Conservation (phyloP, 1,139 yeast species). For the Sugiyamaella sp. region DNA sequence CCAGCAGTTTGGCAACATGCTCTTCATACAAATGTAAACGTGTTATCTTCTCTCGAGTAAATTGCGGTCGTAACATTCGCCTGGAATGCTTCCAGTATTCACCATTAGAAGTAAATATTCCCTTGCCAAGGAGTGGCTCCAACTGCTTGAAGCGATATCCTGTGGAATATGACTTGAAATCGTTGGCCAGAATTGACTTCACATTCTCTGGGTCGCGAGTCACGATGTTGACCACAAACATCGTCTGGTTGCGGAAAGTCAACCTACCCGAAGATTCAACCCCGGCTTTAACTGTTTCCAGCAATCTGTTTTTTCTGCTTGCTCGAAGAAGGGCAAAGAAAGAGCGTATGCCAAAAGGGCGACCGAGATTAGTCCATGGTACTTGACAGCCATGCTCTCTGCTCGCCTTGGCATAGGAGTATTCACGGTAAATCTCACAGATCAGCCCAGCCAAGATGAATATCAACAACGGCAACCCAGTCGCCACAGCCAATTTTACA, state of each 20-base stretch:
- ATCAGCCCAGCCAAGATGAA: not conserved
- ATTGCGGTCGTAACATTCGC: conserved; percentile 61
- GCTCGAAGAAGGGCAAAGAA: conserved; percentile 17
- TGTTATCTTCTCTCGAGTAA: conserved; percentile 57
- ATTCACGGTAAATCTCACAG: conserved; percentile 3
- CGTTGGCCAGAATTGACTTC: conserved; percentile 32
- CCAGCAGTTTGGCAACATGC: conserved; percentile 25
- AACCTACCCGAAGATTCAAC: conserved; percentile 3
- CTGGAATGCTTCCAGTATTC: conserved; percentile 61
- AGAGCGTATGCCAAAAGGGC: conserved; percentile 27
- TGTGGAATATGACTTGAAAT: conserved; percentile 55
- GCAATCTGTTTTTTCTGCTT: conserved; percentile 14
- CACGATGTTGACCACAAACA: conserved; percentile 32
- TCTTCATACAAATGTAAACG: conserved; percentile 51
- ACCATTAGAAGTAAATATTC: conserved; percentile 60
- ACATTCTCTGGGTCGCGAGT: conserved; percentile 54
- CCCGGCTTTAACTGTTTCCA: conserved; percentile 12
- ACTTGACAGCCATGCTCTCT: not conserved
- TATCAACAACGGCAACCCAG: too few species aligned
- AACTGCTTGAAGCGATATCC: conserved; percentile 51
- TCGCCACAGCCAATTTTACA: not conserved
- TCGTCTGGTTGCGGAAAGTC: conserved; percentile 23
- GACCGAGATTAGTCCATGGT: conserved; percentile 8
- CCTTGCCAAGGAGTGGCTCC: conserved; percentile 55
- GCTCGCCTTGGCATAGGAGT: not conserved